These are phyloP conservation scores for Fraxinus albicans DNA, from an alignment of 305 asterid genomes.

Conservation along the genomic window DNA sequence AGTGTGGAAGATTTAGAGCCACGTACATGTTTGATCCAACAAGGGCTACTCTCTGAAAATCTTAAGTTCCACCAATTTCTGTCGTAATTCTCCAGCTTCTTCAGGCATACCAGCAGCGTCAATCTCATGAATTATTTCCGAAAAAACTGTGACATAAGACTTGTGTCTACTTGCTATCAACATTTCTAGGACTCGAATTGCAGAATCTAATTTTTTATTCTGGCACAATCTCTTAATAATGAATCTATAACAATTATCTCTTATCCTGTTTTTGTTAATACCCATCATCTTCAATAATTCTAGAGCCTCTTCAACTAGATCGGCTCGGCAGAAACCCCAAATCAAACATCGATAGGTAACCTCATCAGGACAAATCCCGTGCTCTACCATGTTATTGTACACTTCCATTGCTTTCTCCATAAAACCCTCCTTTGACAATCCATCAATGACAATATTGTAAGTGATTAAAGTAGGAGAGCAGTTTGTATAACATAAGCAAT, in stretches of 20 bases:
- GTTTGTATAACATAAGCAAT: constrained; percentile 33
- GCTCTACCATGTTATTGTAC: constrained; percentile 54
- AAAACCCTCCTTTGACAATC: constrained; percentile 64
- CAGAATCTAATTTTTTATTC: constrained; percentile 55
- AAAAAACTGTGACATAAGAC: constrained; percentile 34
- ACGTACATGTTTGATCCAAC: constrained; percentile 10
- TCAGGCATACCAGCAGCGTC: constrained; percentile 66
- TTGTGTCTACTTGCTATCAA: constrained; percentile 44
- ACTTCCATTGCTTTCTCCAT: constrained; percentile 71
- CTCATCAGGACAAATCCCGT: constrained; percentile 66
- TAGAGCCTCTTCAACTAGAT: constrained; percentile 71
- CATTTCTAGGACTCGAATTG: constrained; percentile 59
- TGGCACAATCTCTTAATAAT: constrained; percentile 62
- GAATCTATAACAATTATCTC: constrained; percentile 75
- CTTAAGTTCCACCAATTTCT: constrained; percentile 51
- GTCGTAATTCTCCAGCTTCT: constrained; percentile 55
- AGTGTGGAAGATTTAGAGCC: neutral
- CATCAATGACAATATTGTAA: constrained; percentile 75
- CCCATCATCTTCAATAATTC: constrained; percentile 58
- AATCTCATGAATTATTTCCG: constrained; percentile 51
- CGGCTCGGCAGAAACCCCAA: constrained; percentile 82
- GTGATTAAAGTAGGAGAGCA: constrained; percentile 65
- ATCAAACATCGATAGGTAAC: constrained; percentile 72
- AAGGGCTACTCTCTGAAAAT: constrained; percentile 32
- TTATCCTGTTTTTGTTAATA: constrained; percentile 35